Base-by-base conservation (phyloP, 2,329 filamentous ascomycete species). In the Calonectria pseudoturangicola region DNA sequence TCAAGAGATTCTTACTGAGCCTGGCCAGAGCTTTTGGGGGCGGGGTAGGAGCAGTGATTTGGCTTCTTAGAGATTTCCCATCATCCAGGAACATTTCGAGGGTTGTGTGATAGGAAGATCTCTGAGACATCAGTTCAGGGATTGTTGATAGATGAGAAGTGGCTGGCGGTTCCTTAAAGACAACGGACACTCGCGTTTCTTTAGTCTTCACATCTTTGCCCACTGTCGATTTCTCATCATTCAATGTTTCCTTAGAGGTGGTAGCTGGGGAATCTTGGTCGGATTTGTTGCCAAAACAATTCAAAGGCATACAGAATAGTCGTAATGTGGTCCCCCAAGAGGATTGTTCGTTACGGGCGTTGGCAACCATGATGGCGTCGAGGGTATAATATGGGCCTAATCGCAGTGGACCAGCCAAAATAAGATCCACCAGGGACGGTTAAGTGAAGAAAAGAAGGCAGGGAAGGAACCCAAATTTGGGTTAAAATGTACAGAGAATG, bases 381-480 rank as follows among this genome's bases (percentile, higher is more conserved):
- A 60, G 33, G 54, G 33, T 41, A 60, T 60, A 60, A 41, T 27
- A 10, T 36, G 33, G 3, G 12, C 54, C 13, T 21, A 41, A 41
- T 18, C 33, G n/a, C 33, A 39, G 25, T 58, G 54, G 54, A 41
- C 54, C 54, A 25, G 54, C 54, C 54, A 60, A 36, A 18, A 28
- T 2, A 25, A 41, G 15, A 41, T 25, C 54, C 54, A 25, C 54
- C 54, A 60, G 54, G 54, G 54, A 41, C 18, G 8, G 7, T 41
- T 41, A 13, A 27, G 21, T 5, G 10, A 36, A 21, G 33, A 41
- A 41, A 21, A 25, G 13, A 41, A 33, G 4, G 30, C 30, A 9
- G 30, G 16, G 33, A 33, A n/a, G 8, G 18, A 60, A 41, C 25
- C 33, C 54, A 25, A 41, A 6, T n/a, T 2, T 25, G 12, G 54